These are phyloP conservation scores for Tetrapyrgos nigripes DNA, from an alignment of 1,284 basidiomycete genomes.

Conservation along the genomic window DNA sequence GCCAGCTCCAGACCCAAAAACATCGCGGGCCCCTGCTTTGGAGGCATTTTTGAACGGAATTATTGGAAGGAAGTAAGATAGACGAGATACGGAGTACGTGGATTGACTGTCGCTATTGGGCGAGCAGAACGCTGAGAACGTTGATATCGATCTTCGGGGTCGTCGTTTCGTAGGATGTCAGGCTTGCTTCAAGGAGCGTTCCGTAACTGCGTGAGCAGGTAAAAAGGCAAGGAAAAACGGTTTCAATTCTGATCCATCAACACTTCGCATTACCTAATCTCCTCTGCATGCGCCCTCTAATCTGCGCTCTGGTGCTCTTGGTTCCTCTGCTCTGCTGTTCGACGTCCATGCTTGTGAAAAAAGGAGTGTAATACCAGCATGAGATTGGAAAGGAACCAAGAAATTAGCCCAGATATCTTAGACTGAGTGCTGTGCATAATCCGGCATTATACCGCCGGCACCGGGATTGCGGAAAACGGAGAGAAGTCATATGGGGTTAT, in stretches of 20 bases:
- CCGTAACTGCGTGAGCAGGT: background rate
- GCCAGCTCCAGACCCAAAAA: constrained; percentile 83
- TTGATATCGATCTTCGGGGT: background rate
- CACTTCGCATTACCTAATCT: background rate
- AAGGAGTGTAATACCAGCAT: background rate
- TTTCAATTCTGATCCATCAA: background rate
- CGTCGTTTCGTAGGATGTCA: background rate
- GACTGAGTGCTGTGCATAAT: background rate
- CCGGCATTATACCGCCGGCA: background rate
- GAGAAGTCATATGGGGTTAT: background rate
- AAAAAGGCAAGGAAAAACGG: background rate
- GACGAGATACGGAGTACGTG: too few relatives aligned
- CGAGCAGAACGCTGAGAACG: background rate
- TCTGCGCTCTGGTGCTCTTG: background rate
- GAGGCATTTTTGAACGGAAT: constrained; percentile 1
- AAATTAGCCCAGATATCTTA: too few relatives aligned
- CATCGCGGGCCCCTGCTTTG: constrained; percentile 37
- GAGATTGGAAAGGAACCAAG: background rate
- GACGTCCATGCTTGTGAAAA: background rate
- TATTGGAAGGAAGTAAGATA: background rate
- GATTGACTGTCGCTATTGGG: background rate
- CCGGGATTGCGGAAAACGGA: background rate
- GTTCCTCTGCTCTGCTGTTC: background rate
- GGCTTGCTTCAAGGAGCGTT: background rate
- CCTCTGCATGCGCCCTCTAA: background rate